Evolutionary conservation across 2,329 filamentous ascomycete genomes (phyloP).

Genomic region (Lojkania enalia): DNA sequence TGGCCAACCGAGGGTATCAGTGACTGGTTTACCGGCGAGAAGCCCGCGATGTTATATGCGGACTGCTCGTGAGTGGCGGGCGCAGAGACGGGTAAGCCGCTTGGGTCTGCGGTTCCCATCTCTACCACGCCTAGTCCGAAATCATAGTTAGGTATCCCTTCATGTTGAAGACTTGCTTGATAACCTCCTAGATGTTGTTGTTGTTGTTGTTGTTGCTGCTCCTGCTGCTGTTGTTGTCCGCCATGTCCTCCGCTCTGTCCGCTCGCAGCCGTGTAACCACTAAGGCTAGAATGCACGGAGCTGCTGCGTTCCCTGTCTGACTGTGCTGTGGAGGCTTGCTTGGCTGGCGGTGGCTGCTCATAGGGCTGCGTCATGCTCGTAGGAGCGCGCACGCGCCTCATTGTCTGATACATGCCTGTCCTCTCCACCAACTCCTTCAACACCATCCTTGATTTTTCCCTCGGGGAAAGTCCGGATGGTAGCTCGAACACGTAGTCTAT

Average conservation of each 20-base stretch:
- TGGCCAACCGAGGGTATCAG: background rate
- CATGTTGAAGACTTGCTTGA: background rate
- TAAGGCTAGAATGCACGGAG: constrained; percentile 11
- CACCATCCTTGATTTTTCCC: constrained; percentile 63
- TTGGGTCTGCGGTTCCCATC: background rate
- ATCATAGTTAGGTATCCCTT: too few relatives aligned
- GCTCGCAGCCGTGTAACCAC: constrained; percentile 3
- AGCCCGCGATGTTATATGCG: background rate
- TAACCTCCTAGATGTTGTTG: background rate
- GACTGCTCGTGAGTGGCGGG: background rate
- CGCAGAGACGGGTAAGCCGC: background rate
- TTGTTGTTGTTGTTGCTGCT: constrained; percentile 5
- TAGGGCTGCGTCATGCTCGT: constrained; percentile 45
- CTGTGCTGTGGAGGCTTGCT: background rate
- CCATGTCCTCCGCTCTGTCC: too few relatives aligned
- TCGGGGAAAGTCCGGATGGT: constrained; percentile 54
- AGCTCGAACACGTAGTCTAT: constrained; percentile 73
- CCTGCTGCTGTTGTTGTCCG: too few relatives aligned
- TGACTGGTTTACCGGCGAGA: too few relatives aligned
- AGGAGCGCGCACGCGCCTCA: constrained; percentile 62
- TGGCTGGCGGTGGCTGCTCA: constrained; percentile 38
- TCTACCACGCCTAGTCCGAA: too few relatives aligned
- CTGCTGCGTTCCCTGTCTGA: constrained; percentile 4
- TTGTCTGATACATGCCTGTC: constrained; percentile 61
- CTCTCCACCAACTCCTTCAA: constrained; percentile 65